phyloP scores from a whole-genome alignment of 2,329 filamentous ascomycete genomes.

The Rugonectria rugulosa region DNA sequence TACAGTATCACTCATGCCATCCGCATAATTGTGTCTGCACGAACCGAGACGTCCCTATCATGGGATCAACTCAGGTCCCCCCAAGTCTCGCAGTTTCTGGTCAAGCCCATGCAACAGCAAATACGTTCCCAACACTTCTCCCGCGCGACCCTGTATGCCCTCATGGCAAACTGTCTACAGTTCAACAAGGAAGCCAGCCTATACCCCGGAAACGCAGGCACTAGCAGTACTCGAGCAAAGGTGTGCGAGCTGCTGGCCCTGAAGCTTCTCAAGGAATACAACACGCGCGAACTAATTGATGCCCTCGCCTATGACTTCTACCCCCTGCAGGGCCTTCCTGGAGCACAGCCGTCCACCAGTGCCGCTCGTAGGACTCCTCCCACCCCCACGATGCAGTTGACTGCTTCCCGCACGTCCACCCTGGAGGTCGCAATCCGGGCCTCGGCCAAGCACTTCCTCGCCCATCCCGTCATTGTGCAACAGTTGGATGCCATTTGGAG shows the following conservation, averaged over 20 bases:
- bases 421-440: slow-evolving; percentile 93
- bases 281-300: slow-evolving; percentile 89
- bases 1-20: slow-evolving; percentile 93
- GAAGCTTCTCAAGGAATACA: slow-evolving; percentile 88
- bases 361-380: slow-evolving; percentile 43
- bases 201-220: slow-evolving; percentile 84
- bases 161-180: slow-evolving; percentile 93
- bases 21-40: slow-evolving; percentile 80
- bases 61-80: slow-evolving; percentile 98
- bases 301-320: slow-evolving; percentile 95
- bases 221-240: slow-evolving; percentile 82
- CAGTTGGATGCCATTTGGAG: slow-evolving; percentile 98
- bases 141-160: slow-evolving; percentile 83
- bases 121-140: slow-evolving; percentile 86
- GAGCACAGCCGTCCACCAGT: slow-evolving; percentile 47
- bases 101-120: slow-evolving; percentile 94
- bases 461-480: slow-evolving; percentile 90
- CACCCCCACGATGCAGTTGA: slow-evolving; percentile 56
- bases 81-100: slow-evolving; percentile 92
- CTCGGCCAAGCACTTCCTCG: slow-evolving; percentile 89
- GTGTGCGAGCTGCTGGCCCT: slow-evolving; percentile 92
- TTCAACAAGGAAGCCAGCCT: slow-evolving; percentile 87
- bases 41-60: slow-evolving; percentile 89
- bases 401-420: slow-evolving; percentile 82
- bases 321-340: slow-evolving; percentile 81